These are phyloP conservation scores for Daldinia loculata DNA, from an alignment of 495 filamentous ascomycete species.

Conservation along the genomic window DNA sequence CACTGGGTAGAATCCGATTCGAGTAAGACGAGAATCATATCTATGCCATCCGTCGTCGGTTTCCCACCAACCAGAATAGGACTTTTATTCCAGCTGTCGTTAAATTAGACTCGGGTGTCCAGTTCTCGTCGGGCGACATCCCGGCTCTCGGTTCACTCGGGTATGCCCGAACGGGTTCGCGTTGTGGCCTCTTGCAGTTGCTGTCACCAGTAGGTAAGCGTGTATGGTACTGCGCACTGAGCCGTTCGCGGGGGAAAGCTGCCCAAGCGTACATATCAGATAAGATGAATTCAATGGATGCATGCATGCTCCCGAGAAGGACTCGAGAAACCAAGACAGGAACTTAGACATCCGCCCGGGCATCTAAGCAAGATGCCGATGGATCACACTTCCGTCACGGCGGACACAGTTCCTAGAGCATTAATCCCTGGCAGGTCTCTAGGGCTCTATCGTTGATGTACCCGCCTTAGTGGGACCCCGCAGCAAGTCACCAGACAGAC, in stretches of 20 bases:
- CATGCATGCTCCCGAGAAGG: constrained; percentile 27
- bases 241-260: constrained; percentile 8
- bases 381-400: constrained; percentile 15
- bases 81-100: constrained; percentile 28
- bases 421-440: constrained; percentile 3
- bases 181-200: constrained; percentile 30
- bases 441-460: constrained; percentile 11
- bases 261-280: constrained; percentile 17
- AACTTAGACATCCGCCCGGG: constrained; percentile 13
- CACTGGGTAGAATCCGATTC: constrained; percentile 18
- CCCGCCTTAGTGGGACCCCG: constrained; percentile 23
- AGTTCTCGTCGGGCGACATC: constrained; percentile 35
- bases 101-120: constrained; percentile 41
- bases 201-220: constrained; percentile 21
- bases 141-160: constrained; percentile 37
- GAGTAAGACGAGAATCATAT: constrained; percentile 12
- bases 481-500: constrained; percentile 16
- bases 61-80: constrained; percentile 19
- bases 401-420: constrained; percentile 1
- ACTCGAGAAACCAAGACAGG: constrained; percentile 14
- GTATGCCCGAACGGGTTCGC: constrained; percentile 10
- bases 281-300: constrained; percentile 24
- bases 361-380: constrained; percentile 18
- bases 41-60: neutral
- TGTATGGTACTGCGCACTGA: constrained; percentile 23